Evolutionary conservation across 805 yeast species (phyloP), one percentile per base, ranked within the genome.

Genomic region (Nematodospora valgi): DNA sequence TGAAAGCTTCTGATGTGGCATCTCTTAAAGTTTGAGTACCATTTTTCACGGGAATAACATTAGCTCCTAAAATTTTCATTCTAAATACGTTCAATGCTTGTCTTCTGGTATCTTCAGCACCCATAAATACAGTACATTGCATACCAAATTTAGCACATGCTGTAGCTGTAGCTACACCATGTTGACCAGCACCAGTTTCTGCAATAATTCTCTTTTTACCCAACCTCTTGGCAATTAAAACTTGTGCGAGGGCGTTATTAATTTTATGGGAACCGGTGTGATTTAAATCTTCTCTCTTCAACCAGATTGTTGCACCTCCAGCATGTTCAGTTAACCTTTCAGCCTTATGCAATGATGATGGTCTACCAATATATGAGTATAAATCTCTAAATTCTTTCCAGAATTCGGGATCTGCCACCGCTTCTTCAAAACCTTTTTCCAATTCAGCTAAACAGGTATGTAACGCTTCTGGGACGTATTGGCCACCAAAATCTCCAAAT

Each of bases 81-180:
- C 99, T 80, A 74, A 93, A 93, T 25, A 93, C 99, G 54, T 93
- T 93, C 47, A 93, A 72, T 10, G 99, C 97, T 73, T 93, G 99
- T 65, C 99, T 86, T 62, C 96, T 83, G 28, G 86, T 96, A 68
- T 93, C 99, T 66, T 93, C 98, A 29, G 98, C 98, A 44, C 99
- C 99, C 99, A 93, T 93, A 56, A 78, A 91, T 23, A 93, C 95
- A 11, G 86, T 86, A 70, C 98, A 93, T 58, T 84, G 77, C 63
- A 93, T 61, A 34, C 98, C 98, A 50, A 93, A 85, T 54, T 84
- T 84, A 45, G 95, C 95, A 71, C 89, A 82, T 0, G 94, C 95
- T 41, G 95, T 85, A 20, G 95, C 95, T 34, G 93, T 85, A 25
- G 95, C 95, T 24, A 85, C 95, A 68, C 95, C 95, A 55, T 85